These are phyloP conservation scores for Aspergillus alliaceus DNA, from an alignment of 2,329 filamentous ascomycete species.

Conservation along the genomic window DNA sequence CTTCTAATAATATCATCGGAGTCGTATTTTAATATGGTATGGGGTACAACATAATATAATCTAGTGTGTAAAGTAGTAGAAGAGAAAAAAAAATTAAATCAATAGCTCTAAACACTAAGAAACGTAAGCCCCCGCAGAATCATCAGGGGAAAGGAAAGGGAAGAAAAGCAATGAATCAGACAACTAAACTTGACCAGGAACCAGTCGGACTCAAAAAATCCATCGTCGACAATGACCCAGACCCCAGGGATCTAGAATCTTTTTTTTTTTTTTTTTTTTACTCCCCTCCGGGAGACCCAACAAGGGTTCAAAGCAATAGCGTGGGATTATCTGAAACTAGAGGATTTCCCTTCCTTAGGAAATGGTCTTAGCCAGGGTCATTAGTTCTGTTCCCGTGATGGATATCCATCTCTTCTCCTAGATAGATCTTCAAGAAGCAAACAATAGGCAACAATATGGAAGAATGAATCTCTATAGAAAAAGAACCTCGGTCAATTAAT, in stretches of 20 bases:
- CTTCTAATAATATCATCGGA: neutral
- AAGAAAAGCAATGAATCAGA: neutral
- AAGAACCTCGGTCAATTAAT: too few relatives aligned
- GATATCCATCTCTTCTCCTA: too few relatives aligned
- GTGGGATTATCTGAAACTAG: neutral
- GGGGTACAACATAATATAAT: conserved; percentile 2
- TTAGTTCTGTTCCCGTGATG: neutral
- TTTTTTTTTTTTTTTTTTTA: neutral
- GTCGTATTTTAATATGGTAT: neutral
- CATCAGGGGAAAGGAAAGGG: neutral
- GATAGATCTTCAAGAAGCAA: too few relatives aligned
- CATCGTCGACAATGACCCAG: conserved; percentile 6
- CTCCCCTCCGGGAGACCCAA: conserved; percentile 6
- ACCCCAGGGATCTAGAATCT: conserved; percentile 19
- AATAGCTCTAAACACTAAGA: neutral
- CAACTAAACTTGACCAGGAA: neutral
- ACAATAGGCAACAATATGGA: neutral
- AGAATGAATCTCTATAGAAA: too few relatives aligned
- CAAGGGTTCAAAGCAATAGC: neutral
- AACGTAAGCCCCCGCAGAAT: neutral
- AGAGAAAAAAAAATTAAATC: neutral
- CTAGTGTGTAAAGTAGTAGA: neutral
- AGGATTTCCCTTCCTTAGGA: neutral
- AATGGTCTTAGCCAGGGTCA: too few relatives aligned
- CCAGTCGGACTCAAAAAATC: neutral